Evolutionary conservation across 257 asterid genomes (phyloP).

Genomic region (Lithospermum erythrorhizon): DNA sequence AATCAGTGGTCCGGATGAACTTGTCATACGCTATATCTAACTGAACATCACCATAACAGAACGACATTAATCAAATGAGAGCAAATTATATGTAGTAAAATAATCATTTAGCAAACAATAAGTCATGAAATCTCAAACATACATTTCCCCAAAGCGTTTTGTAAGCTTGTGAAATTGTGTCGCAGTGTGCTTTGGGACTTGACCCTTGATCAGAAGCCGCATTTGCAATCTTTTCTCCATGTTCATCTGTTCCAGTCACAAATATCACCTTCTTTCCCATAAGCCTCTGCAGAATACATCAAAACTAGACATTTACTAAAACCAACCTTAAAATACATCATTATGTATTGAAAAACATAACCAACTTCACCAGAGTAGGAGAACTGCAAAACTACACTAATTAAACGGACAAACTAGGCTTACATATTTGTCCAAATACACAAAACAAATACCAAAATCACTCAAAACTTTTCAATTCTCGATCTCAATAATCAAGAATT

Average conservation of each 20-base stretch:
- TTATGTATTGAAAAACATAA: neutral
- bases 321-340: neutral
- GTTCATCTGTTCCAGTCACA: constrained; percentile 94
- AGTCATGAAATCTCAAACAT: constrained; percentile 4
- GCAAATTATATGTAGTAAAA: neutral
- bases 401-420: too few relatives aligned
- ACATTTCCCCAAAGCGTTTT: constrained; percentile 77
- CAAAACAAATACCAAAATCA: too few relatives aligned
- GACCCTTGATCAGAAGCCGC: constrained; percentile 74
- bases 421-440: too few relatives aligned
- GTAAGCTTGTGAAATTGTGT: constrained; percentile 61
- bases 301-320: constrained; percentile 2
- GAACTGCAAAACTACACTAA: neutral
- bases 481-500: too few relatives aligned
- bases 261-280: constrained; percentile 67
- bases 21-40: constrained; percentile 75
- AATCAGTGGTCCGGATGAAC: constrained; percentile 85
- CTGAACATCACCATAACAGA: constrained; percentile 33
- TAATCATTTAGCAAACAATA: neutral
- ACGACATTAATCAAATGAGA: constrained; percentile 10
- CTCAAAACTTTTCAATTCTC: too few relatives aligned
- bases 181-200: constrained; percentile 70
- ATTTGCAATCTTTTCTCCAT: constrained; percentile 86
- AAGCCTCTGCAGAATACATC: constrained; percentile 49
- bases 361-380: neutral